Evolutionary conservation across 352 stramenopile species (phyloP).

Genomic region (Phytophthora citrophthora): DNA sequence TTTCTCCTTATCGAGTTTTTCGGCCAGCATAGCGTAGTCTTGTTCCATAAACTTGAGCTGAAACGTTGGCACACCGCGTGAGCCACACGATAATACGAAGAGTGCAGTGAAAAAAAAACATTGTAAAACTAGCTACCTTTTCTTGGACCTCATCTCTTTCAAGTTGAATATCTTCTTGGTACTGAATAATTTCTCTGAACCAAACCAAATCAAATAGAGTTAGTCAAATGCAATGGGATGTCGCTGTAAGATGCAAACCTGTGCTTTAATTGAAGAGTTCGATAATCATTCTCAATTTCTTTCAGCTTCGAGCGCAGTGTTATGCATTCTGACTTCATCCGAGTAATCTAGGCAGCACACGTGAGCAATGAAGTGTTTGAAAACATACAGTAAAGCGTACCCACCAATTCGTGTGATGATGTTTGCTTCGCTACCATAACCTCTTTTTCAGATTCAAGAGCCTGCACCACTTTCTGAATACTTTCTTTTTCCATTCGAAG

Average conservation of each 20-base stretch:
- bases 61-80: not conserved
- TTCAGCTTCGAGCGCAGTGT: constrained; percentile 75
- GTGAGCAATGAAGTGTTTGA: not conserved
- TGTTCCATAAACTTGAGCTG: constrained; percentile 80
- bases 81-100: too few relatives aligned
- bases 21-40: constrained; percentile 51
- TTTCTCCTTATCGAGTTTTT: constrained; percentile 75
- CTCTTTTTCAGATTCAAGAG: constrained; percentile 63
- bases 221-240: not conserved
- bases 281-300: constrained; percentile 81
- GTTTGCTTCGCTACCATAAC: constrained; percentile 51
- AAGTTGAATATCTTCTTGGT: constrained; percentile 72
- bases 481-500: constrained; percentile 59
- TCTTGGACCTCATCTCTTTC: constrained; percentile 69
- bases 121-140: constrained; percentile 44
- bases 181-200: constrained; percentile 61
- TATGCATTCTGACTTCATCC: constrained; percentile 75
- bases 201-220: not conserved
- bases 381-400: not conserved
- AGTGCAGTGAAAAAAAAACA: too few relatives aligned
- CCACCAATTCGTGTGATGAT: constrained; percentile 68
- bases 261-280: constrained; percentile 73
- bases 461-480: constrained; percentile 49
- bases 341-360: constrained; percentile 42
- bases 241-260: constrained; percentile 34